These are phyloP conservation scores for Chytriomyces sp. DNA, from an alignment of 192 early-diverging fungal species.

Conservation along the genomic window DNA sequence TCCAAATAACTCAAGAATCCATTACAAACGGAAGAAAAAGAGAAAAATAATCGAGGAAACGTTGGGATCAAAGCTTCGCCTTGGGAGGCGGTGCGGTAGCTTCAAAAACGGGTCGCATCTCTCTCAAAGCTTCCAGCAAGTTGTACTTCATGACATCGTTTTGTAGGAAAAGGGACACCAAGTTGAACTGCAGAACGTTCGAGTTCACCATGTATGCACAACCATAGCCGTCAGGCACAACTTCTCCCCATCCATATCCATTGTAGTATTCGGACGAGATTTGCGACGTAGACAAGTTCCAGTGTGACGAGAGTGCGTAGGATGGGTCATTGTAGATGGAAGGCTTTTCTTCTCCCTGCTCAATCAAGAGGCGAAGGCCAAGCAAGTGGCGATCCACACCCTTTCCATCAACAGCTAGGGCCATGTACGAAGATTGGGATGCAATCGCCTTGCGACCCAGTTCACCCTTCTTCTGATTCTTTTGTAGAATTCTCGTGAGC, in stretches of 20 bases:
- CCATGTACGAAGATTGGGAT: constrained; percentile 82
- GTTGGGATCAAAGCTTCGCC: constrained; percentile 73
- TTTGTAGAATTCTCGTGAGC: neutral
- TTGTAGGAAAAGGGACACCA: constrained; percentile 69
- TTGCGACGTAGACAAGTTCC: constrained; percentile 90
- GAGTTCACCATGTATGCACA: constrained; percentile 92
- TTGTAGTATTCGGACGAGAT: constrained; percentile 87
- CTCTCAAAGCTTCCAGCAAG: constrained; percentile 82
- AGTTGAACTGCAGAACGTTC: constrained; percentile 80
- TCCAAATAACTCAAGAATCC: too few relatives aligned
- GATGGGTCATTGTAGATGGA: constrained; percentile 84
- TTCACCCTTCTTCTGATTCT: constrained; percentile 57
- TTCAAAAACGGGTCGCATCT: constrained; percentile 79
- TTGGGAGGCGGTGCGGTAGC: constrained; percentile 54
- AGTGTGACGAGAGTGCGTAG: constrained; percentile 75
- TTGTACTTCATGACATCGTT: constrained; percentile 73
- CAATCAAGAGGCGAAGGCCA: constrained; percentile 72
- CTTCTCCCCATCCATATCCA: constrained; percentile 79
- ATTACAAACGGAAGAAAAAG: too few relatives aligned
- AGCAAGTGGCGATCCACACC: constrained; percentile 95
- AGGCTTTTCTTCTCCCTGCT: constrained; percentile 74
- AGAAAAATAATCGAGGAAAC: too few relatives aligned
- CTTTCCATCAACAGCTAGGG: constrained; percentile 71
- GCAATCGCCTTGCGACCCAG: constrained; percentile 77
- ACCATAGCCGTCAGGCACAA: constrained; percentile 87